Base-by-base conservation (phyloP, 352 stramenopile genomes). In the Aphanomyces euteiches region DNA sequence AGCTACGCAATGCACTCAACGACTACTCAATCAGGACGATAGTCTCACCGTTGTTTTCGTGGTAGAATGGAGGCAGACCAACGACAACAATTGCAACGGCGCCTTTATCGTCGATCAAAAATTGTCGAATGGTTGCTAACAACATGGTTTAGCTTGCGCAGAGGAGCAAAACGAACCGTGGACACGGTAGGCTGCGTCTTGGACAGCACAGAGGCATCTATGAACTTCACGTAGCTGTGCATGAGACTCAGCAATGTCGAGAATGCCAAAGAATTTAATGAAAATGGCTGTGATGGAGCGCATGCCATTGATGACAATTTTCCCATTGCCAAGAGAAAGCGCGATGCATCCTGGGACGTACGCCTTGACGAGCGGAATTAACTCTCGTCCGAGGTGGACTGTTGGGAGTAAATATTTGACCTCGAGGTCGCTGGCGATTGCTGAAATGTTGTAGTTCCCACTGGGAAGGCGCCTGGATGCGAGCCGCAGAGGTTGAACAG, bases 21-120 rank as follows among this genome's bases (percentile, higher is more conserved):
- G 21, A 57, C 4, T 15, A 57, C 4, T 15, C 43, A 13, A 41
- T 10, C 47, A 56, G 70, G 36, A 57, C 21, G 40, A 41, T 12
- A 34, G 4, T 43, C 3, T 37, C 70, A 88, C 83, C 79, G 72
- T 95, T 94, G 75, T 95, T 90, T 77, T 96, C 83, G 69, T 93
- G 86, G 71, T 89, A 92, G 64, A 90, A 90, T 12, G 88, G 88
- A 1, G 84, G 84, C 0, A 94, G 74, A 0, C 88, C 87, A 28
- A 96, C 82, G 10, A 82, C 84, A 19, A 93, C 75, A 48, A 93
- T 93, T 12, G 85, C 84, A 8, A 94, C 77, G 0, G 84, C 86
- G 19, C 88, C 88, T 73, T 96, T 94, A 73, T 95, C 87, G 43
- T 96, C 88, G 43, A 96, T 92, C 6, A 94, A 73, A 56, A 96